Evolutionary conservation across 306 rosid genomes (phyloP).

Genomic region (Cicer yamashitae): DNA sequence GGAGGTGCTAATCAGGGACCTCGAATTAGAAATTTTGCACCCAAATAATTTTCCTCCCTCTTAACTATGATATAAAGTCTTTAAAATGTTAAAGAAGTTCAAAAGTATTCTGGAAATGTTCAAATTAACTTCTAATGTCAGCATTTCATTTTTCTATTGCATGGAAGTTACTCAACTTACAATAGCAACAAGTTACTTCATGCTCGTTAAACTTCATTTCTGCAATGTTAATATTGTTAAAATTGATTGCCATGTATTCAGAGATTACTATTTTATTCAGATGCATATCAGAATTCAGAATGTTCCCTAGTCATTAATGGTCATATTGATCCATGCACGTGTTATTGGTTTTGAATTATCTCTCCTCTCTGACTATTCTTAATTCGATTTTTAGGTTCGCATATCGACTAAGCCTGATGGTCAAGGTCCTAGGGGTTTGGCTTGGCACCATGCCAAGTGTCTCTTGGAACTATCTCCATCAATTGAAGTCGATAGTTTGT

Average conservation of each 20-base stretch:
- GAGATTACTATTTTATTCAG: slow-evolving; percentile 17
- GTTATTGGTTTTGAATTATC: slow-evolving; percentile 39
- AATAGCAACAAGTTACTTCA: slow-evolving; percentile 22
- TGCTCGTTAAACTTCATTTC: slow-evolving; percentile 16
- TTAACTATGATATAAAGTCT: neutral
- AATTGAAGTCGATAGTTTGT: slow-evolving; percentile 67
- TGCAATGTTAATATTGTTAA: slow-evolving; percentile 22
- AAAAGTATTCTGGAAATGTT: neutral
- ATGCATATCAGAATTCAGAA: slow-evolving; percentile 24
- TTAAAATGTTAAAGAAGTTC: neutral
- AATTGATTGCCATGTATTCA: slow-evolving; percentile 15
- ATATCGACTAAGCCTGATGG: slow-evolving; percentile 79
- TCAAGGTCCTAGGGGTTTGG: slow-evolving; percentile 77
- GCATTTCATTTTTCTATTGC: slow-evolving; percentile 30
- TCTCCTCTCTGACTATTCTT: slow-evolving; percentile 40
- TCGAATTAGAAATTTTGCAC: slow-evolving; percentile 7
- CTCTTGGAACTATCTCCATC: slow-evolving; percentile 73
- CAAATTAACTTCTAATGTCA: slow-evolving; percentile 6
- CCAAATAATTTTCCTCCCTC: slow-evolving; percentile 6
- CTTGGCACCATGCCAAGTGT: slow-evolving; percentile 96
- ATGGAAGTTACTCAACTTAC: slow-evolving; percentile 31
- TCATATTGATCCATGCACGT: slow-evolving; percentile 20
- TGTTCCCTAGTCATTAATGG: slow-evolving; percentile 10
- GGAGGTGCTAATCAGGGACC: slow-evolving; percentile 25
- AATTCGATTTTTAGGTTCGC: slow-evolving; percentile 66